Conservation (phyloP, 768 basidiomycete genomes). For the Dentipellis sp. region DNA sequence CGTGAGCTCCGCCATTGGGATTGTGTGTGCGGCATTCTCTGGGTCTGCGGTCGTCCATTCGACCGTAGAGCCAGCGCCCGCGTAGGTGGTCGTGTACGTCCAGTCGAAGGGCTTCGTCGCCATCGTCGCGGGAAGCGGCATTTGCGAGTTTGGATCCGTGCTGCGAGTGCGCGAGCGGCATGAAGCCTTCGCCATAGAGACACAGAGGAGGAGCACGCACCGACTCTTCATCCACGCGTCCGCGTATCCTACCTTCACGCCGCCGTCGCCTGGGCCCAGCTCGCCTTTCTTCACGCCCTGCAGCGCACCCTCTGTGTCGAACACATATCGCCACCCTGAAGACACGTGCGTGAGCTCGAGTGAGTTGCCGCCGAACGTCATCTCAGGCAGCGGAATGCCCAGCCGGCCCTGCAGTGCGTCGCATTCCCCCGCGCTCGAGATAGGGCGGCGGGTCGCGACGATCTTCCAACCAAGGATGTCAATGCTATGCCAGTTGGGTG, state of each 20-base stretch:
- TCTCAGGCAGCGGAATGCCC: constrained; percentile 85
- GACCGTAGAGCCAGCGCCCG: constrained; percentile 41
- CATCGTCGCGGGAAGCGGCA: constrained; percentile 64
- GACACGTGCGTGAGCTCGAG: constrained; percentile 58
- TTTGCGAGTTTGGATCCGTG: constrained; percentile 52
- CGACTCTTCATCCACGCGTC: constrained; percentile 90
- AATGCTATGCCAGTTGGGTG: constrained; percentile 61
- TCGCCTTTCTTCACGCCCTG: constrained; percentile 66
- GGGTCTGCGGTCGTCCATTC: constrained; percentile 50
- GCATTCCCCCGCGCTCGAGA: constrained; percentile 69
- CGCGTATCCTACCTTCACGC: constrained; percentile 90
- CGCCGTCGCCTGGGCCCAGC: constrained; percentile 74
- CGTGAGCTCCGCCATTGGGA: constrained; percentile 79
- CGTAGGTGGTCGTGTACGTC: constrained; percentile 91
- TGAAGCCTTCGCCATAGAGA: neutral
- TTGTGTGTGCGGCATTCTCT: constrained; percentile 46
- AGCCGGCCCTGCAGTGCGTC: constrained; percentile 57
- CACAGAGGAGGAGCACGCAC: constrained; percentile 27
- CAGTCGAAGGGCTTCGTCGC: constrained; percentile 89
- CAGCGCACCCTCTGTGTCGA: constrained; percentile 63
- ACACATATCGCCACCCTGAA: constrained; percentile 55
- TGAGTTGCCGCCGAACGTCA: constrained; percentile 87
- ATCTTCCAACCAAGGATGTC: constrained; percentile 61
- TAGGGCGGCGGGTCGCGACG: constrained; percentile 63
- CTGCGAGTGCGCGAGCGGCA: constrained; percentile 26